Evolutionary conservation across 208 protist genomes (phyloP).

Genomic region (Trypanosoma avium): DNA sequence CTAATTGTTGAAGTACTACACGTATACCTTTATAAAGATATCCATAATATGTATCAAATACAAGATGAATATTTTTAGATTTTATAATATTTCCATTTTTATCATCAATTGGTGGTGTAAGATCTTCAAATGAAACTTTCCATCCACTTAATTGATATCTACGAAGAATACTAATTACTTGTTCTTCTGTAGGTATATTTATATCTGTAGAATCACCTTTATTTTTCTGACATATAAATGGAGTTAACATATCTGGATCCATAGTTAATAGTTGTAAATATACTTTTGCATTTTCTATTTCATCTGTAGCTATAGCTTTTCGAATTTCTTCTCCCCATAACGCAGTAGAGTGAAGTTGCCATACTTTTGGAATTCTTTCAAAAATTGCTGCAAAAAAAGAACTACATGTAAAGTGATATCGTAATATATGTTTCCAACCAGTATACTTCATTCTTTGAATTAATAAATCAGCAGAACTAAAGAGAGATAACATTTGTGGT

Average conservation of each 20-base stretch:
- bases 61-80: background rate
- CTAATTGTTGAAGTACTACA: slow-evolving; percentile 35
- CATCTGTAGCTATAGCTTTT: slow-evolving; percentile 38
- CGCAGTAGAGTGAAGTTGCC: slow-evolving; percentile 54
- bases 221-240: no score
- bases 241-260: no score
- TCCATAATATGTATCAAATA: slow-evolving; percentile 24
- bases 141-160: slow-evolving; percentile 43
- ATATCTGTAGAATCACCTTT: background rate
- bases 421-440: slow-evolving; percentile 40
- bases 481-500: slow-evolving; percentile 28
- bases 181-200: slow-evolving; percentile 4
- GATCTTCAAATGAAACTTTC: slow-evolving; percentile 44
- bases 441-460: slow-evolving; percentile 22
- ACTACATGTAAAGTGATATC: slow-evolving; percentile 46
- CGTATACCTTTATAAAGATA: slow-evolving; percentile 23
- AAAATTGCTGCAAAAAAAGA: slow-evolving; percentile 40
- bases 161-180: slow-evolving; percentile 41
- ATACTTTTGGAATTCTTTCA: slow-evolving; percentile 46
- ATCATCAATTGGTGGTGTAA: slow-evolving; percentile 15
- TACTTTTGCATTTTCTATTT: slow-evolving; percentile 26
- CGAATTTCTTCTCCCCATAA: slow-evolving; percentile 39
- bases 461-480: slow-evolving; percentile 25
- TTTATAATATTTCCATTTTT: background rate
- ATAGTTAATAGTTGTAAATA: no score